These are phyloP conservation scores for Liquidambar formosana DNA, from an alignment of 164 flowering plant species.

Conservation along the genomic window DNA sequence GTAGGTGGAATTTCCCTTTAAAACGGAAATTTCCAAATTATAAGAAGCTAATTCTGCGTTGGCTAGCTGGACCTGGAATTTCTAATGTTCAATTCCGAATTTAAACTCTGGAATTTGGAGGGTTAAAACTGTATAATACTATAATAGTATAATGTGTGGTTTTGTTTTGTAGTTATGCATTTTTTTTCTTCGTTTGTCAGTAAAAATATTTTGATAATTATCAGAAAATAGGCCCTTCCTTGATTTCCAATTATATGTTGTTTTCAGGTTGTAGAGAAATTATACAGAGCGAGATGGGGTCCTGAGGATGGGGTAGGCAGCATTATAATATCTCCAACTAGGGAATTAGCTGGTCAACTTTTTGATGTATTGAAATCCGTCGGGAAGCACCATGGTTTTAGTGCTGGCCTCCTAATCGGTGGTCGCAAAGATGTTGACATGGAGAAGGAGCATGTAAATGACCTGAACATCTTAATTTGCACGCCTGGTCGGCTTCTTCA, in stretches of 20 bases:
- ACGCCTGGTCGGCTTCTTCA: constrained; percentile 98
- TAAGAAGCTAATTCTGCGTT: too few relatives aligned
- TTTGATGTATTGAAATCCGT: constrained; percentile 73
- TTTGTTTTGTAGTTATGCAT: background rate
- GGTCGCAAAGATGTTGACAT: constrained; percentile 80
- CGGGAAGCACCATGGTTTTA: constrained; percentile 77
- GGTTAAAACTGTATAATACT: too few relatives aligned
- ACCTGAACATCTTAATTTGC: constrained; percentile 82
- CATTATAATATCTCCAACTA: constrained; percentile 91
- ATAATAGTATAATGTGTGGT: too few relatives aligned
- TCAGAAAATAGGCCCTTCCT: background rate
- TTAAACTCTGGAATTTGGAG: too few relatives aligned
- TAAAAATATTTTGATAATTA: background rate
- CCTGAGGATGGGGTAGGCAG: constrained; percentile 91
- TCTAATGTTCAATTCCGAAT: too few relatives aligned
- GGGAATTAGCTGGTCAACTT: constrained; percentile 83
- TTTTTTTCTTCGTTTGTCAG: background rate
- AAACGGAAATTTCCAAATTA: too few relatives aligned
- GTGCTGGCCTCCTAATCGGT: constrained; percentile 96
- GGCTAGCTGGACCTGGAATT: too few relatives aligned
- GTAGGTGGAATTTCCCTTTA: too few relatives aligned
- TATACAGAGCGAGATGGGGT: constrained; percentile 80
- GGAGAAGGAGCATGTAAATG: constrained; percentile 76
- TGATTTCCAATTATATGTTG: background rate
- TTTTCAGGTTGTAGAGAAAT: constrained; percentile 78